Evolutionary conservation across 2,329 filamentous ascomycete genomes (phyloP).

Genomic region (Bipolaris oryzae): DNA sequence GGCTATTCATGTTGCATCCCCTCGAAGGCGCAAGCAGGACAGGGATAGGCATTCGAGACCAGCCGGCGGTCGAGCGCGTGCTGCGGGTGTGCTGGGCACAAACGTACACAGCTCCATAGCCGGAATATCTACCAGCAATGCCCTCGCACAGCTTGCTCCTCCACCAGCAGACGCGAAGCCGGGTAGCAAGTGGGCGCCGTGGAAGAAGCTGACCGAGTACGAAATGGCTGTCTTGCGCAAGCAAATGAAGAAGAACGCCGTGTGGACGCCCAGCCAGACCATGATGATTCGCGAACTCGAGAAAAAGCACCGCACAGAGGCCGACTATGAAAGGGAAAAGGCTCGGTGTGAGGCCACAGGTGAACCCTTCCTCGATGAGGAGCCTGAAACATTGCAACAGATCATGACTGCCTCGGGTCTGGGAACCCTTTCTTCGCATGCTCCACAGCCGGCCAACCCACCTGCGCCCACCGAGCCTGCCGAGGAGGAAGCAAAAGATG

Average conservation of each 20-base stretch:
- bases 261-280: conserved; percentile 82
- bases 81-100: conserved; percentile 56
- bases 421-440: conserved; percentile 21
- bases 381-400: conserved; percentile 35
- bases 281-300: conserved; percentile 84
- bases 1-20: conserved; percentile 24
- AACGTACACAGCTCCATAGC: conserved; percentile 61
- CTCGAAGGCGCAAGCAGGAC: conserved; percentile 39
- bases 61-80: conserved; percentile 41
- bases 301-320: conserved; percentile 64
- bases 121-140: conserved; percentile 67
- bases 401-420: conserved; percentile 28
- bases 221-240: conserved; percentile 76
- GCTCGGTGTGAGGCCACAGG: conserved; percentile 65
- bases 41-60: conserved; percentile 50
- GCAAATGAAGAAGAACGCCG: conserved; percentile 89
- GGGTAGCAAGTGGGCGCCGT: conserved; percentile 66
- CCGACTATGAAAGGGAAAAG: conserved; percentile 61
- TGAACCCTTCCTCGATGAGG: conserved; percentile 66
- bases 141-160: conserved; percentile 62
- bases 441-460: conserved; percentile 18
- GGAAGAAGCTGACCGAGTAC: conserved; percentile 69
- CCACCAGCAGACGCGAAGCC: conserved; percentile 65
- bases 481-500: conserved; percentile 54
- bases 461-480: conserved; percentile 18